Evolutionary conservation across 202 grass and related monocot genomes (phyloP), one percentile per base, ranked within the genome.

Genomic region (Cymbopogon flexuosus): DNA sequence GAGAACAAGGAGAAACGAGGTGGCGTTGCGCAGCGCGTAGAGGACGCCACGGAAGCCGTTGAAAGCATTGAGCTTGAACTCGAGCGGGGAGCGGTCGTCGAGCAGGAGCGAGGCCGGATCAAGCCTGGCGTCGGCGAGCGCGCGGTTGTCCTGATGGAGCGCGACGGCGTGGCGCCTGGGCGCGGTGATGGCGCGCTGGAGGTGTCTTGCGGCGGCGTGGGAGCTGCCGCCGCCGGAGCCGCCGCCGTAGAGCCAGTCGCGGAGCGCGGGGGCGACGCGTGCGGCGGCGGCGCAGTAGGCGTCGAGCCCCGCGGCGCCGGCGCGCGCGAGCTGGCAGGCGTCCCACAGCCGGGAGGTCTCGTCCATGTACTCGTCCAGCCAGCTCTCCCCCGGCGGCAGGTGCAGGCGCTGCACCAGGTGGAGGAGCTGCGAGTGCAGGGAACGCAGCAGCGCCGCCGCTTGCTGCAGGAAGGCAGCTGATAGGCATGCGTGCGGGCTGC

Each of bases 361-460:
- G 86, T 93, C 91, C 91, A 93, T 93, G 86, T 91, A 93, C 86
- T 93, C 91, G 83, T 93, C 88, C 0, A 93, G 91, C 91, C 92
- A 94, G 52, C 84, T 70, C 84, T 94, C 92, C 1, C 92, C 89
- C 0, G 87, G 78, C 5, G 92, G 92, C 37, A 94, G 84, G 79
- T 94, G 92, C 13, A 94, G 89, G 22, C 90, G 81, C 70, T 91
- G 81, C 74, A 94, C 86, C 0, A 94, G 84, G 22, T 82, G 70
- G 3, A 88, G 68, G 0, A 94, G 89, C 87, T 91, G 92, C 13
- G 87, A 87, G 89, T 94, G 92, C 8, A 94, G 81, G 0, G 89
- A 87, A 0, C 92, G 89, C 0, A 94, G 81, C 31, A 94, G 78
- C 2, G 87, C 81, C 0, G 73, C 84, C 0, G 87, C 84, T 29